Evolutionary conservation across 371 early-diverging fungal genomes (phyloP), one percentile per base, ranked within the genome.

Genomic region (Nematocida ironsii): DNA sequence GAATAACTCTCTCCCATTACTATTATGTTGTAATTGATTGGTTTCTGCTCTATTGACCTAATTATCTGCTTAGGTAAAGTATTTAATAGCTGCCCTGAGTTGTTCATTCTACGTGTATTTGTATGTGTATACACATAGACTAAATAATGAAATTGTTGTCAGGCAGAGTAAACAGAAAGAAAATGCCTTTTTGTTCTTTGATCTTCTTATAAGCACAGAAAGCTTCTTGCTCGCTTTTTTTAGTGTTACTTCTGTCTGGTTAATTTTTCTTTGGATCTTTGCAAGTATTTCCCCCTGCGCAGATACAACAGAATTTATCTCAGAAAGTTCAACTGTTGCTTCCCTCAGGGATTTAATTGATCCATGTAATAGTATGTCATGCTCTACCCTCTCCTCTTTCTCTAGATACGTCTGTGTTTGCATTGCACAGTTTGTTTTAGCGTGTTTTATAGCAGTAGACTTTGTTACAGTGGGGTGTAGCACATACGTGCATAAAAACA

Each of bases 1-100:
- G 83, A 23, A 50, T 84, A 85, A 23, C 81, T 45, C 90, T 84
- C 90, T 91, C 96, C 98, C 72, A 94, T 94, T 39, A 95, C 94
- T 92, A 95, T 93, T 82, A 97, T 83, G 50, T 95, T 95, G 85
- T 94, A 95, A 89, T 92, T 90, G 48, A 93, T 91, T 52, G 95
- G 95, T 83, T 91, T 91, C 85, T 94, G 23, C 69, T 78, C 80
- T 18, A 78, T 78, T 13, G 40, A 42, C 62, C 27, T 45, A 5
- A 70, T 23, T 23, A 78, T 78, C 44, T 78, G 80, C 39, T 45
- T 48, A 5, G 80, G 80, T 11, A 78, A 47, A 39, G 71, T 56
- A 47, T 68, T 78, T 18, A 78, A 23, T 20, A 70, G 7, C 39
- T 64, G 39, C 1, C 64, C 42, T 64, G 42, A 3, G 11, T 44